Evolutionary conservation across 768 basidiomycete species (phyloP), one percentile per base, ranked within the genome.

Genomic region (Exsudoporus frostii): DNA sequence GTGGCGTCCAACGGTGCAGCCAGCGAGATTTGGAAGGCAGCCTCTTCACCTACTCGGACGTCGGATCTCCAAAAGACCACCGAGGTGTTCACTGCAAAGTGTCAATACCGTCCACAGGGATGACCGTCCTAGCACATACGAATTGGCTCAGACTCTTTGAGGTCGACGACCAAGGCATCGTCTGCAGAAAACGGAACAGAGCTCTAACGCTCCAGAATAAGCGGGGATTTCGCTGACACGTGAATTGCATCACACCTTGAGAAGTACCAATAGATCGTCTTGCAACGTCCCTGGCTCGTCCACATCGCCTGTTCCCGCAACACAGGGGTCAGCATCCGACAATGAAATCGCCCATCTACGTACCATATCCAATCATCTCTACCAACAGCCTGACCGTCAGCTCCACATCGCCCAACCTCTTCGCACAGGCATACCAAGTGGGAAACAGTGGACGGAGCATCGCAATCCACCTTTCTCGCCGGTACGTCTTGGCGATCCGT

Each of bases 401-500:
- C 53, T 90, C 90, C 19, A 90, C 81, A 59, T 92, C 86, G 0
- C 84, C 88, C 1, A 91, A 75, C 60, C 81, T 81, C 66, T 86
- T 85, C 1, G 90, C 89, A 66, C 90, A 95, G 3, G 83, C 76
- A 70, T 90, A 90, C 90, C 91, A 93, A 33, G 84, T 83, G 34
- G 76, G 74, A 40, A 95, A 75, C 11, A 97, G 80, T 8, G 90
- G 83, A 44, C 78, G 77, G 15, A 96, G 77, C 73, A 97, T 79
- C 0, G 79, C 65, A 9, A 76, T 74, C 94, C 94, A 98, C 45
- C 79, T 76, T 67, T 98, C 94, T 46, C 82, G 76, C n/a, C 88
- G 82, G 65, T 97, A 98, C 0, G 86, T 88, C 66, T 84, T 88
- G 1, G 89, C 86, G 54, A 98, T 96, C 14, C 94, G 84, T 65